Percentiles rank a stretch among this genome's conserved stretches.
Conservation (phyloP, 805 yeast genomes). For the Clavispora asparagi region DNA sequence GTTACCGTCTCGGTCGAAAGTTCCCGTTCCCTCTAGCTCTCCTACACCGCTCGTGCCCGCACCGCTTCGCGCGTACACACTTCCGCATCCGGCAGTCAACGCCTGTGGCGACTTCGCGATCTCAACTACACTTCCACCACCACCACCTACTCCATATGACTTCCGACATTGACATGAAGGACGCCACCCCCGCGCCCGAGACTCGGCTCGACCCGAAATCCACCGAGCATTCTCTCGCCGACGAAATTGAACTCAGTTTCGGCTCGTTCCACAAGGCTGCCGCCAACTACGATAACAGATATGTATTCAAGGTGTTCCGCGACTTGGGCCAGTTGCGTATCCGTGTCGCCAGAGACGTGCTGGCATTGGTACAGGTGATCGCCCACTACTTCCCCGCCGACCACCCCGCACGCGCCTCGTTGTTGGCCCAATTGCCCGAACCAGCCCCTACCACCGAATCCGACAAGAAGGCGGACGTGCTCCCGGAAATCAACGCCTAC, state of each 20-base stretch:
- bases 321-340: conserved; percentile 75
- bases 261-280: conserved; percentile 57
- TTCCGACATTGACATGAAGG: conserved; percentile 16
- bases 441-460: conserved; percentile 24
- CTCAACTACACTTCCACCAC: background rate
- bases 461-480: conserved; percentile 24
- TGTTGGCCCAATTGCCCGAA: conserved; percentile 22
- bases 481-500: conserved; percentile 79
- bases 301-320: conserved; percentile 78
- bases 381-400: conserved; percentile 49
- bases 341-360: conserved; percentile 40
- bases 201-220: conserved; percentile 1
- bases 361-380: conserved; percentile 52
- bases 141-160: background rate
- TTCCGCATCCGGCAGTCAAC: conserved; percentile 1
- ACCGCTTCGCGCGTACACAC: background rate
- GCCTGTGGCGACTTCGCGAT: background rate
- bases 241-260: conserved; percentile 39
- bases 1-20: too few species aligned
- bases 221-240: conserved; percentile 15
- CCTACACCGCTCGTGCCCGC: too few species aligned
- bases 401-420: conserved; percentile 34
- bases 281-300: conserved; percentile 75
- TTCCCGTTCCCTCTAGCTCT: too few species aligned
- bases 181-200: conserved; percentile 7